phyloP scores from a whole-genome alignment of 257 asterid species.

The Solanum neorickii region DNA sequence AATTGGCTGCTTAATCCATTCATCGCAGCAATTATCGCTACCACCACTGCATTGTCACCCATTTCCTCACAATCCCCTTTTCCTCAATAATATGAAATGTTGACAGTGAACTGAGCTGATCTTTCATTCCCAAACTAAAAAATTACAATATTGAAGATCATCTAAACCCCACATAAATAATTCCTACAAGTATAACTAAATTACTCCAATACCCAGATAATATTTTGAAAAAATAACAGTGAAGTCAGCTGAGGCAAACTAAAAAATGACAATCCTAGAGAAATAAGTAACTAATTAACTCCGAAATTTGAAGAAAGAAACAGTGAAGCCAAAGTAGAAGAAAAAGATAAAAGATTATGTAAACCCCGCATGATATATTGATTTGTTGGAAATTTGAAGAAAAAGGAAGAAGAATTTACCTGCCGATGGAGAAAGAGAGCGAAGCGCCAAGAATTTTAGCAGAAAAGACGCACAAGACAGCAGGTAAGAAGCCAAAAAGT shows the following conservation, averaged over 20 bases:
- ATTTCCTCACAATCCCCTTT: constrained; percentile 5
- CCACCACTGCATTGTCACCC: constrained; percentile 31
- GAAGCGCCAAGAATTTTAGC: constrained; percentile 94
- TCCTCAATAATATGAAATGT: neutral
- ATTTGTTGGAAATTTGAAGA: neutral
- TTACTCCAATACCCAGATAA: neutral
- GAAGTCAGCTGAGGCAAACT: neutral
- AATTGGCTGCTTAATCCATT: constrained; percentile 21
- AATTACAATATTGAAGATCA: neutral
- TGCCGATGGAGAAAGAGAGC: constrained; percentile 94
- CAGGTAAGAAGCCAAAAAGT: constrained; percentile 82
- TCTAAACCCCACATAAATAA: neutral
- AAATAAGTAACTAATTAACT: neutral
- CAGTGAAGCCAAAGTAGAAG: neutral
- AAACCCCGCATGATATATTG: neutral
- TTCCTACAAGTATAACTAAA: neutral
- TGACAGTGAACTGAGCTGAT: neutral
- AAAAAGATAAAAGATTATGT: neutral
- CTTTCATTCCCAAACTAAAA: neutral
- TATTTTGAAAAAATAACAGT: neutral
- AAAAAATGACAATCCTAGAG: neutral
- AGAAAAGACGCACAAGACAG: constrained; percentile 71
- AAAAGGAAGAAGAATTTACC: constrained; percentile 4
- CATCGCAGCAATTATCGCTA: constrained; percentile 24
- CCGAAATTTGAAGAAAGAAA: neutral